Conservation (phyloP, 1,284 basidiomycete genomes). For the Apiotrichum siamense region DNA sequence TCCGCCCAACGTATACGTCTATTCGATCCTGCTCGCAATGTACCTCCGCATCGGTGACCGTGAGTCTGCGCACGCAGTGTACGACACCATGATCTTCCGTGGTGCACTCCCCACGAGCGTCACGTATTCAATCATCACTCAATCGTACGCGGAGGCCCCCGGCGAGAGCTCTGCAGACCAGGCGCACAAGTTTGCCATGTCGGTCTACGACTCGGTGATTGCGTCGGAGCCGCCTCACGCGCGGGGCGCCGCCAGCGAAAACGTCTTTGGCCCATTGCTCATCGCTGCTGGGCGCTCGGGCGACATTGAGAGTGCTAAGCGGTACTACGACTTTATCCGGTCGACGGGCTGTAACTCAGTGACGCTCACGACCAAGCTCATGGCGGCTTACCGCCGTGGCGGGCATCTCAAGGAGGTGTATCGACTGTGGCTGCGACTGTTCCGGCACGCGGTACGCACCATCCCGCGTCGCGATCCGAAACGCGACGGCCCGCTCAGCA, state of each 20-base stretch:
- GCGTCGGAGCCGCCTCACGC: slow-evolving; percentile 14
- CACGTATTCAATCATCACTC: slow-evolving; percentile 67
- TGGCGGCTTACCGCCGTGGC: slow-evolving; percentile 67
- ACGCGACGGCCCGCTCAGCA: background rate
- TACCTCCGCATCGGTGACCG: slow-evolving; percentile 60
- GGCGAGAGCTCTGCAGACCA: slow-evolving; percentile 27
- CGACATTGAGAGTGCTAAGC: slow-evolving; percentile 51
- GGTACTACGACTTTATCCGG: slow-evolving; percentile 48
- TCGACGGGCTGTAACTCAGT: slow-evolving; percentile 9
- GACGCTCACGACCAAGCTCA: slow-evolving; percentile 54
- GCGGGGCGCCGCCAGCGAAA: slow-evolving; percentile 25
- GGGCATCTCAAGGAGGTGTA: slow-evolving; percentile 57
- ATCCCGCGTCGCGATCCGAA: background rate
- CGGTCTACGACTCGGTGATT: slow-evolving; percentile 19
- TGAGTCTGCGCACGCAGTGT: slow-evolving; percentile 59
- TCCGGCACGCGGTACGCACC: slow-evolving; percentile 1
- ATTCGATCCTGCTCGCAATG: slow-evolving; percentile 80
- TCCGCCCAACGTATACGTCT: slow-evolving; percentile 53
- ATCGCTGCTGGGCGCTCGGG: slow-evolving; percentile 25
- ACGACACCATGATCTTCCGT: slow-evolving; percentile 65
- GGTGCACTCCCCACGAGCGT: slow-evolving; percentile 64
- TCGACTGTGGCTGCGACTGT: slow-evolving; percentile 55
- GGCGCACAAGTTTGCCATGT: slow-evolving; percentile 37
- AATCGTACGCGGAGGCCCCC: slow-evolving; percentile 43
- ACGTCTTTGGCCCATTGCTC: slow-evolving; percentile 37